Evolutionary conservation across 208 protist genomes (phyloP).

Genomic region (Leishmania amazonensis): DNA sequence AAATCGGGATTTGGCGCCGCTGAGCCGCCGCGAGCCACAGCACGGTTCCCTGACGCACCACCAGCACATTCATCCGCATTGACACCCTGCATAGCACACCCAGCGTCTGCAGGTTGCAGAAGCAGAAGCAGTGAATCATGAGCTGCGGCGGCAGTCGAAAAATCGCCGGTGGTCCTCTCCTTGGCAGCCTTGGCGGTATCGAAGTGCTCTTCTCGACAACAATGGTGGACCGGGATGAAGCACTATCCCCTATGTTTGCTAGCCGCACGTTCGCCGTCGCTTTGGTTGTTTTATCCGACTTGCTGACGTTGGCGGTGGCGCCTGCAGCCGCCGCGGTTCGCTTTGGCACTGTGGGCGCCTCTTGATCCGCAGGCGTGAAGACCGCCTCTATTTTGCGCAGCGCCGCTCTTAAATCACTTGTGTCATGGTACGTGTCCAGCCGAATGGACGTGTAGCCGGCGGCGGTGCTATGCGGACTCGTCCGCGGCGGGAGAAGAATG

Average conservation of each 20-base stretch:
- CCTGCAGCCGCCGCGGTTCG: background rate
- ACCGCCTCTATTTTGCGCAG: constrained; percentile 24
- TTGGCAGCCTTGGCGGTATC: background rate
- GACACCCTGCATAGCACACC: constrained; percentile 31
- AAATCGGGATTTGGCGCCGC: constrained; percentile 21
- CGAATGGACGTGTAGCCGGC: constrained; percentile 13
- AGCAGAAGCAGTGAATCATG: constrained; percentile 26
- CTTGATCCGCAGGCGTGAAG: constrained; percentile 8
- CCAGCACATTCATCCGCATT: constrained; percentile 28
- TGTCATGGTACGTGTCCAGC: constrained; percentile 34
- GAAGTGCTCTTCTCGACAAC: constrained; percentile 2
- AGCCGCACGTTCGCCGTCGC: background rate
- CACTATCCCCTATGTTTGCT: background rate
- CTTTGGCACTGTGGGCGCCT: background rate
- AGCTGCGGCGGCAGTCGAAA: constrained; percentile 24
- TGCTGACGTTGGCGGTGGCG: background rate
- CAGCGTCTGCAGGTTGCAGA: constrained; percentile 28
- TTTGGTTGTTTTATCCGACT: background rate
- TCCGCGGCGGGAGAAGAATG: background rate
- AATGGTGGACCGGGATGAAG: constrained; percentile 1
- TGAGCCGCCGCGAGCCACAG: constrained; percentile 28
- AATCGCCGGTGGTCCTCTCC: background rate
- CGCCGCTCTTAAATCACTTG: constrained; percentile 33
- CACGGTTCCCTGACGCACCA: constrained; percentile 22
- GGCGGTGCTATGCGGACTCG: background rate